These are phyloP conservation scores for Vinca major DNA, from an alignment of 305 asterid species.

Conservation along the genomic window DNA sequence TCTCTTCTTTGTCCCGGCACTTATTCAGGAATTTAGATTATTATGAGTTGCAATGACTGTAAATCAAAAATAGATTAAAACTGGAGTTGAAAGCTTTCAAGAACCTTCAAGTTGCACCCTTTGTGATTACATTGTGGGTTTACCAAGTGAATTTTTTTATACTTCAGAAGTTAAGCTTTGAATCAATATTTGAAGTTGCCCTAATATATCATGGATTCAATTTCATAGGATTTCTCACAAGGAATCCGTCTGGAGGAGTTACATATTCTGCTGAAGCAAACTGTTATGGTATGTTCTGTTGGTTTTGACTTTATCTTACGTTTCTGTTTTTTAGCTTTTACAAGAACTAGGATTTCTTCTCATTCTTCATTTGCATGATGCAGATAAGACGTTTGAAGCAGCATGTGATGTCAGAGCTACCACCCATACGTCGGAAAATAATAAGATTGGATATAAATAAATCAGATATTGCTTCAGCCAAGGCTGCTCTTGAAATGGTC, in stretches of 20 bases:
- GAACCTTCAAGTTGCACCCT: background rate
- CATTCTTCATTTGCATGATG: conserved; percentile 17
- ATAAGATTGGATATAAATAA: conserved; percentile 53
- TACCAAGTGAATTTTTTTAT: background rate
- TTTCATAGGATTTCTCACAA: conserved; percentile 75
- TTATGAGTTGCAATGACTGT: background rate
- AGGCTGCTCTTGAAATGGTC: conserved; percentile 43
- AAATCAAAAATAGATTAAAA: background rate
- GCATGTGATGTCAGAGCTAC: conserved; percentile 75
- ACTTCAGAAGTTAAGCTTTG: background rate
- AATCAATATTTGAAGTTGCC: background rate
- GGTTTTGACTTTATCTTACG: background rate
- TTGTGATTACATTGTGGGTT: background rate
- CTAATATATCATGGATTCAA: conserved; percentile 14
- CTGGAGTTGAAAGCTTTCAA: background rate
- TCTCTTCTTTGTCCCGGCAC: background rate
- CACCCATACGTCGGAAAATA: conserved; percentile 88
- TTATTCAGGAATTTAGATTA: background rate
- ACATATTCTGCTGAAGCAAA: conserved; percentile 72
- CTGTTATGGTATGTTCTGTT: conserved; percentile 61
- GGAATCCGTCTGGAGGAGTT: conserved; percentile 88
- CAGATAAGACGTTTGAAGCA: conserved; percentile 93
- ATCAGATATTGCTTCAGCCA: conserved; percentile 67
- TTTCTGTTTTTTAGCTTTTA: conserved; percentile 5
- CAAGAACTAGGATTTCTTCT: conserved; percentile 5